Base-by-base conservation (phyloP, 2,329 filamentous ascomycete genomes). In the Coniochaeta sp. region DNA sequence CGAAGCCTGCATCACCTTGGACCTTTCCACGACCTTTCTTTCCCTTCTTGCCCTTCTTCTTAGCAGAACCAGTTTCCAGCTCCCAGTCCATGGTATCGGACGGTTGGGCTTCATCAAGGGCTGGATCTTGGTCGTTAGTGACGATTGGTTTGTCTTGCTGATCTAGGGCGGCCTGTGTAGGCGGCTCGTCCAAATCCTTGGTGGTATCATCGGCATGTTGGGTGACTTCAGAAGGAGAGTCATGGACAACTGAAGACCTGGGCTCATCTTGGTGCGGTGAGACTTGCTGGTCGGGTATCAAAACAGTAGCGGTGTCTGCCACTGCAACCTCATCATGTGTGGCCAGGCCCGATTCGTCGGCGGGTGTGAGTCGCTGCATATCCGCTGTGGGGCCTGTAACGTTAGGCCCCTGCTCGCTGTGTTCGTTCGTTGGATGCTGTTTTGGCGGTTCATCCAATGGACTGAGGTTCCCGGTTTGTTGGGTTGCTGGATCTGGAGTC, bases 11-110 rank as follows among this genome's bases (percentile, higher is more conserved):
- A 6, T 42, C 18, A 31, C 18, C 14, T 47, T 31, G 45, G 20
- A 22, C 26, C 28, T 47, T 47, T 27, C 24, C 45, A 13, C 45
- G 45, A 22, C 45, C 28, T 14, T 47, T 47, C 45, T 47, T 47
- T 18, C 26, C 45, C 57, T 65, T 65, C 56, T 68, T 64, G 32
- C 53, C 58, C 58, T 67, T 65, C 58, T 68, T 65, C 53, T 64
- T 61, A 53, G 56, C 55, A 46, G 57, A 48, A 48, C 54, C 53
- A 31, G 54, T 33, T 56, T 63, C 60, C 45, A 62, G 58, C 47
- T 56, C 56, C 58, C 55, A 59, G 48, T 64, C 61, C 28, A 59
- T 56, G 40, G 58, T 53, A 51, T 65, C 57, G 13, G 32, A 22
- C 28, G 6, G 20, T 13, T 38, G 50, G 13, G 38, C 14, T 28